Evolutionary conservation across 2,329 filamentous ascomycete species (phyloP), one percentile per base, ranked within the genome.

Genomic region (Pseudocercospora fijiensis): DNA sequence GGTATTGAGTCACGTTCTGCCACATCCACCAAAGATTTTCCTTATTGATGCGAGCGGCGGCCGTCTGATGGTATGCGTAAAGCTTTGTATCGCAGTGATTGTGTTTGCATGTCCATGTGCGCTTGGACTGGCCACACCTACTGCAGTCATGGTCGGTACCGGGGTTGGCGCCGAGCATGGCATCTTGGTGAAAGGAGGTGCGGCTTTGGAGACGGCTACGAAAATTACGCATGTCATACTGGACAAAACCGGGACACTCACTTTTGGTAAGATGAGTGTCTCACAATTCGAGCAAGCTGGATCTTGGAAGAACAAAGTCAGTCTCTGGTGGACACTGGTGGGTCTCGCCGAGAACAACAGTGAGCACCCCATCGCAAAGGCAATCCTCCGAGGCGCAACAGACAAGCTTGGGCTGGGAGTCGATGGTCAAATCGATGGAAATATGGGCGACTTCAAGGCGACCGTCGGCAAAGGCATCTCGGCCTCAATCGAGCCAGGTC

Each of bases 81-180:
- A 98, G 81, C 87, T 99, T 16, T 98, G 95, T 78, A 99, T 99
- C 71, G 96, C 95, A 0, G 95, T 99, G 69, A 96, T 99, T 74
- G 95, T 98, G 20, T 97, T 99, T 76, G 95, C 95, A 4, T 99
- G 95, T 74, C 95, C 95, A 18, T 99, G 95, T 75, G 95, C 95
- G 1, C 86, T 99, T n/a, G 95, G 95, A 61, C 84, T 99, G 18
- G 93, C 92, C 24, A 98, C 95, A 1, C 95, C 95, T 2, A 99
- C 95, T 0, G 95, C 95, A 2, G 93, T 99, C 75, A 98, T 99
- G 95, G 95, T 99, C 28, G 95, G 95, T 49, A 98, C 95, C n/a
- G 95, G 95, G 64, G 88, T 97, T 30, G 95, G 95, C 57, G 95
- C 95, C 2, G 91, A 97, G 77, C 90, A 96, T 71, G 95, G 95